Evolutionary conservation across 2,329 filamentous ascomycete genomes (phyloP), one percentile per base, ranked within the genome.

Genomic region (Aspergillus candidus): DNA sequence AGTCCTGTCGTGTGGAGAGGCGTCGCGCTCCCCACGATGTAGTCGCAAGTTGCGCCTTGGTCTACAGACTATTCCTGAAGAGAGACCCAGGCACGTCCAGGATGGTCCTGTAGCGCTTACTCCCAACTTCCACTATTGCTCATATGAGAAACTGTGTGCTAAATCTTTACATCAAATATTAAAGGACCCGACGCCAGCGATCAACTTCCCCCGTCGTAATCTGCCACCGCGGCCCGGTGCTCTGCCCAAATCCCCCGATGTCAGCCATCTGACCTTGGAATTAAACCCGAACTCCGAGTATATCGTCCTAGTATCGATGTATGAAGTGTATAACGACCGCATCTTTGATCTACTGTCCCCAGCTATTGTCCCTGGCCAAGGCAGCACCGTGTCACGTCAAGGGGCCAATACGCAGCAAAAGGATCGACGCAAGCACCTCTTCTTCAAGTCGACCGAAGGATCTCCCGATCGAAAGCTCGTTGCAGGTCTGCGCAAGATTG

Each of bases 301-400:
- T 56, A 84, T 86, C 4, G 82, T 98, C 42, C 73, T 98, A 10
- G 77, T 98, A 15, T 95, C 89, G 42, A 98, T 98, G 90, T 97
- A 97, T 67, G 93, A 98, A 66, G 91, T 98, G 1, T 96, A 98
- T 72, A 98, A 98, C 61, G 91, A 98, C 68, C 83, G 90, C 31
- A 97, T 98, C 53, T 97, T 94, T 63, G 93, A 98, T 59, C 80
- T 98, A 0, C 74, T 98, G 1, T 86, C 84, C 0, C 73, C 76
- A 13, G 59, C 70, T 2, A 59, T 65, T n/a, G 57, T 58, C 11
- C 59, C 80, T 7, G 63, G 64, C 4, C 65, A 63, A 35, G 62
- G 62, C 17, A 60, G 61, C n/a, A 61, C 61, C 10, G 56, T 64
- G 50, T 68, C 65, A 10, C 62, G 68, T 33, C 60, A 72, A 49